phyloP scores from a whole-genome alignment of 75 land plant species.

The Cryptomeria japonica region DNA sequence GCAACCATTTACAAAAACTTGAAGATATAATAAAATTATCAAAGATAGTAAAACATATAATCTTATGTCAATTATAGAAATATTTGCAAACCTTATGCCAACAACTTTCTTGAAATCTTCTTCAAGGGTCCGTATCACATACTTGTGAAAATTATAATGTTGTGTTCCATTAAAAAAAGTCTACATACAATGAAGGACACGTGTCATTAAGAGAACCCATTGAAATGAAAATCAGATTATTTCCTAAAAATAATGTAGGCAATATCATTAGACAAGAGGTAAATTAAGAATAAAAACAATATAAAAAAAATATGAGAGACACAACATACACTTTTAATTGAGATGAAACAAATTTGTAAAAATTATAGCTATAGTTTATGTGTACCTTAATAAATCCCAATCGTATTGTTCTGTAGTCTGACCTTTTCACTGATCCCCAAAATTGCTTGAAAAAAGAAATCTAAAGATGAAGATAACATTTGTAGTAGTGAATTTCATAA shows the following conservation, averaged over 20 bases:
- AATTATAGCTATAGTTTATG: not conserved
- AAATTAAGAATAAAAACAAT: not conserved
- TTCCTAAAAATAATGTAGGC: not conserved
- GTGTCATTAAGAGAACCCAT: not conserved
- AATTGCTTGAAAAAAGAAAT: slow-evolving; percentile 17
- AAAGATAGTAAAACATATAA: no score
- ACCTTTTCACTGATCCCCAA: not conserved
- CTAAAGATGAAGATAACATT: slow-evolving; percentile 1
- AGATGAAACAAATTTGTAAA: not conserved
- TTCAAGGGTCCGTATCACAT: slow-evolving; percentile 26
- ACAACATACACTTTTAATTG: no score
- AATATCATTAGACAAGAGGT: not conserved
- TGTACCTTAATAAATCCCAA: slow-evolving; percentile 16
- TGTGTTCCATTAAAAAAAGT: not conserved
- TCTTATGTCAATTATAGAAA: slow-evolving; percentile 2
- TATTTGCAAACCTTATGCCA: slow-evolving; percentile 27
- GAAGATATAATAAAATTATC: not conserved
- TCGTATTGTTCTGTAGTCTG: slow-evolving; percentile 9
- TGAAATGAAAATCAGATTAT: not conserved
- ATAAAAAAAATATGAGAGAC: no score
- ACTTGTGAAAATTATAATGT: slow-evolving; percentile 23
- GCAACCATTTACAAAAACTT: not conserved
- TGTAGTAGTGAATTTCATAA: not conserved
- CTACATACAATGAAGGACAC: slow-evolving; percentile 12
- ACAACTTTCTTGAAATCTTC: slow-evolving; percentile 34